Evolutionary conservation across 1,139 yeast species (phyloP), one percentile per base, ranked within the genome.

Genomic region (Lodderomyces theae): DNA sequence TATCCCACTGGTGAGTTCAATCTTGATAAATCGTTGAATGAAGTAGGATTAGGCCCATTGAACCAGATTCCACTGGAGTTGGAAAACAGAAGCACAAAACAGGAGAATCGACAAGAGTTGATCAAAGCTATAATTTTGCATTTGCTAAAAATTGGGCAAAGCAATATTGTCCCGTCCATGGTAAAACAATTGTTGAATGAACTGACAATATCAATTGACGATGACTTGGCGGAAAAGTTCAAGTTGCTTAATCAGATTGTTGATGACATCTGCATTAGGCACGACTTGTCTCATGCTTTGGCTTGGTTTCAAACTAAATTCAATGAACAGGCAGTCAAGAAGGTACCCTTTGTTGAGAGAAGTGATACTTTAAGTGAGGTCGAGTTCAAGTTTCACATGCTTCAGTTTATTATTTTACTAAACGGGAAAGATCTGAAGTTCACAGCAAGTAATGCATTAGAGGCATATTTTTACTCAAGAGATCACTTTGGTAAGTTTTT

Each of bases 331-430:
- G 37, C 42, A 12, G 4, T 39, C 7, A 7, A 11, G 6, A 29
- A 36, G 11, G n/a, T 18, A 2, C 31, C 32, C 4, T 23, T 29
- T 11, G 8, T 30, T 29, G 39, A 34, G 21, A 15, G 18, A 11
- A 19, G 15, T 16, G 39, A 28, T 4, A 17, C 34, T 18, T 43
- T 47, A 17, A 43, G 42, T 25, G 49, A 47, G 24, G 56, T 83
- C 31, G 87, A 81, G 57, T 82, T 83, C 63, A 73, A 74, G 50
- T 66, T 85, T 45, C 89, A 83, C 59, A 72, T 77, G 54, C 64
- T 82, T 18, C 81, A 82, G 51, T 84, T 75, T 50, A 59, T 64
- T 3, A 57, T 74, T 33, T 54, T 75, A 3, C 65, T 77, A 39
- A 64, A 64, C 39, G 66, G 66, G 1, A 43, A 45, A 4, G 39